Base-by-base conservation (phyloP, 2,329 filamentous ascomycete genomes). In the Penicillium sp. region DNA sequence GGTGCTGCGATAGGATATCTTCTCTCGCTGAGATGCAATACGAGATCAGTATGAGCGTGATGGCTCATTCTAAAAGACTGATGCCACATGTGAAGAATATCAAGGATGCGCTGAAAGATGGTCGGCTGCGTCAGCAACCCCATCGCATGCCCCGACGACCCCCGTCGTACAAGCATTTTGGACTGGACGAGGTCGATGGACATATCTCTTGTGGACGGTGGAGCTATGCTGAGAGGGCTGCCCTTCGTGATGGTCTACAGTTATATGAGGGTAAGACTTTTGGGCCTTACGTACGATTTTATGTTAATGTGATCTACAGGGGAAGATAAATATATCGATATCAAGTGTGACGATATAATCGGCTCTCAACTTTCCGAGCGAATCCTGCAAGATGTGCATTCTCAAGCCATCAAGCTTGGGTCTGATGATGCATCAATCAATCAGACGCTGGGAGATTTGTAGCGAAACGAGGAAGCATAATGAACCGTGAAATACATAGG, bases 51-150 rank as follows among this genome's bases (percentile, higher is more conserved):
- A 6, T 14, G 26, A 26, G 19, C 3, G 34, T 47, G 11, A n/a
- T 11, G 19, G 49, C 51, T 23, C 16, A 16, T 39, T 41, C 39
- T 19, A 48, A 13, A 36, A 26, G 5, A 4, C 14, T 16, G 8
- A 14, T 39, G 32, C 8, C 7, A 19, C 38, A 35, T 3, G 34
- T 50, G 6, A 54, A 50, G 32, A 9, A 19, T 11, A 30, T 54
- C n/a, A 54, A 54, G 35, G 51, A 50, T 29, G 51, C 51, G 27
- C n/a, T 54, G 2, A 18, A 50, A 5, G 46, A 50, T 27, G 51
- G 34, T 19, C 32, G 51, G 27, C 26, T 54, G 41, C 32, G n/a
- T 18, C 34, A 54, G 19, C 27, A 5, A 26, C 2, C 16, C 3
- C 10, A n/a, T 10, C 16, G 10, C 7, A 32, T 26, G 3, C 16